A percentile compares a stretch with the other conserved stretches of the same genome.
Conservation (phyloP, 306 rosid species). For the Morella rubra region DNA sequence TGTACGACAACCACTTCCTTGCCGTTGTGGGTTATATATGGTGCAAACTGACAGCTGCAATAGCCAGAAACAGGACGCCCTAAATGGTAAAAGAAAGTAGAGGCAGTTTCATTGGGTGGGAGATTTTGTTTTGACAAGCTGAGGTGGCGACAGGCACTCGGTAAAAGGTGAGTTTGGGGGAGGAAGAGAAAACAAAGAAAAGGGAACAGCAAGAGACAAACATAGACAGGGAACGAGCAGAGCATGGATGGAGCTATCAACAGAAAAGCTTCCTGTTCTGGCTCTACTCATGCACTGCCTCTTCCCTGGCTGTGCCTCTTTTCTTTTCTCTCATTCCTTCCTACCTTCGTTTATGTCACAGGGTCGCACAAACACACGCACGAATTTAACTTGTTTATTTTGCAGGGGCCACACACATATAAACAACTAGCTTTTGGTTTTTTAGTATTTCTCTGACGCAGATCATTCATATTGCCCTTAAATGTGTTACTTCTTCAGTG, state of each 20-base stretch:
- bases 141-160: slow-evolving; percentile 1
- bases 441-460: not conserved
- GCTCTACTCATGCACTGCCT: slow-evolving; percentile 95
- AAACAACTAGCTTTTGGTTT: not conserved
- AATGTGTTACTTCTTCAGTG: no score
- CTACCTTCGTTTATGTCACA: not conserved
- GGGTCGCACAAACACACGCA: not conserved
- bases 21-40: slow-evolving; percentile 22
- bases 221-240: slow-evolving; percentile 67
- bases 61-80: not conserved
- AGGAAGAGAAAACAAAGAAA: not conserved
- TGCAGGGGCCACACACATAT: no score
- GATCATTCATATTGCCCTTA: no score
- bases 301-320: slow-evolving; percentile 85
- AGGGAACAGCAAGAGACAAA: slow-evolving; percentile 11
- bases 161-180: slow-evolving; percentile 7
- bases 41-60: slow-evolving; percentile 2
- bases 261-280: slow-evolving; percentile 46
- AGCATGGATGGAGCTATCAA: slow-evolving; percentile 82
- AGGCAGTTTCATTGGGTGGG: not conserved
- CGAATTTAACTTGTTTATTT: no score
- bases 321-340: not conserved
- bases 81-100: not conserved
- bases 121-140: not conserved
- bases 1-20: slow-evolving; percentile 28